phyloP scores from a whole-genome alignment of 257 asterid species.

The Marsdenia floribunda region DNA sequence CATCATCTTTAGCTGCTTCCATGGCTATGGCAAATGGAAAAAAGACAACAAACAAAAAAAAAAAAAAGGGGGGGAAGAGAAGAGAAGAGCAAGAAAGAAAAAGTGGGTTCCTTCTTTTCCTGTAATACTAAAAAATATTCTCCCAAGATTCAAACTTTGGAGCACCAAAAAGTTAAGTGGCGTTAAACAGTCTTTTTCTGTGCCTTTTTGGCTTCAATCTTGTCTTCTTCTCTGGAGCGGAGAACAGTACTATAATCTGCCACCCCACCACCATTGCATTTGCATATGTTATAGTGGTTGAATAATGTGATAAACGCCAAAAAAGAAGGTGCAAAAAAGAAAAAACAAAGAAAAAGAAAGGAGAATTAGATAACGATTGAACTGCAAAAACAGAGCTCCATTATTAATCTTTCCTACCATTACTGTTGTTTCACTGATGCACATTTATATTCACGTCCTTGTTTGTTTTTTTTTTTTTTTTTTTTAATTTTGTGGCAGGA shows the following conservation, averaged over 20 bases:
- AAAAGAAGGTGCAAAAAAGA: background rate
- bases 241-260: background rate
- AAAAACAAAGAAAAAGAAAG: background rate
- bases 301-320: background rate
- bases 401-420: background rate
- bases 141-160: slow-evolving; percentile 10
- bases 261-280: background rate
- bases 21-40: slow-evolving; percentile 16
- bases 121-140: too few species aligned
- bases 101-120: background rate
- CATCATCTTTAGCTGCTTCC: slow-evolving; percentile 42
- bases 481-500: too few species aligned
- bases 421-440: too few species aligned
- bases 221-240: slow-evolving; percentile 18
- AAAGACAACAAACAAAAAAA: background rate
- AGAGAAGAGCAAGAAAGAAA: background rate
- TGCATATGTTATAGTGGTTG: background rate
- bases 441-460: too few species aligned
- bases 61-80: background rate
- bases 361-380: background rate
- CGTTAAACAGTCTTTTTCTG: slow-evolving; percentile 11
- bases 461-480: too few species aligned
- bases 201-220: slow-evolving; percentile 7
- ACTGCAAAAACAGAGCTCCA: background rate
- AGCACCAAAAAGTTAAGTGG: slow-evolving; percentile 12